phyloP scores from a whole-genome alignment of 345 rosid genomes.

The Aethionema arabicum region DNA sequence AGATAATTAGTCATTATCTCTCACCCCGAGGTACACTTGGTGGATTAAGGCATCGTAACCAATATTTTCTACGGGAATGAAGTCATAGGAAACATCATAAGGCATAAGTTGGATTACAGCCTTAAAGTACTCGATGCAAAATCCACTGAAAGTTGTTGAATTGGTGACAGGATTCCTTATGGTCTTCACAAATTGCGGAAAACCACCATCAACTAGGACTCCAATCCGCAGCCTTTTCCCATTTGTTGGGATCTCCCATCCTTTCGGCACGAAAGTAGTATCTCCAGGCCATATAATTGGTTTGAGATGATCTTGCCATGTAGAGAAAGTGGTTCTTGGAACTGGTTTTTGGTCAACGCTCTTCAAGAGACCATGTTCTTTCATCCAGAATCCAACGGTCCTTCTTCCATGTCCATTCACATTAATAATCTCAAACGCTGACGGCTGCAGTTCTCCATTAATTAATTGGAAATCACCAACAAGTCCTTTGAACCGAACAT shows the following conservation, averaged over 20 bases:
- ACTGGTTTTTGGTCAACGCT: slow-evolving; percentile 5
- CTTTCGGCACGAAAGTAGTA: slow-evolving; percentile 18
- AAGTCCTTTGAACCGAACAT: slow-evolving; percentile 42
- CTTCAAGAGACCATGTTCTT: slow-evolving; percentile 30
- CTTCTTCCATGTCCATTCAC: slow-evolving; percentile 35
- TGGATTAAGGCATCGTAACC: slow-evolving; percentile 21
- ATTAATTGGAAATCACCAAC: slow-evolving; percentile 38
- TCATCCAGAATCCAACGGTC: slow-evolving; percentile 48
- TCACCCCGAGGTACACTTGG: slow-evolving; percentile 40
- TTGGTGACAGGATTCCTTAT: slow-evolving; percentile 23
- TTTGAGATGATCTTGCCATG: slow-evolving; percentile 23
- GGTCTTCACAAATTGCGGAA: slow-evolving; percentile 13
- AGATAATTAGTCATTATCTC: too few relatives aligned
- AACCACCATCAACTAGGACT: slow-evolving; percentile 17
- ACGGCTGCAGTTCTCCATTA: slow-evolving; percentile 33
- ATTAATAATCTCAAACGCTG: slow-evolving; percentile 45
- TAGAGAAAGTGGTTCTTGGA: slow-evolving; percentile 16
- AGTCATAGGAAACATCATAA: slow-evolving; percentile 25
- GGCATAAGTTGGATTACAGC: slow-evolving; percentile 30
- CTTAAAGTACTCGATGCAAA: slow-evolving; percentile 35
- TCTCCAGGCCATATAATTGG: slow-evolving; percentile 40
- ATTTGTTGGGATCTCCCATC: slow-evolving; percentile 21
- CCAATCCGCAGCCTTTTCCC: slow-evolving; percentile 32
- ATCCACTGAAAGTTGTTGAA: slow-evolving; percentile 20
- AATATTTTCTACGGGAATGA: slow-evolving; percentile 8